phyloP scores from a whole-genome alignment of 371 early-diverging fungal genomes.

The Mycotypha africana region DNA sequence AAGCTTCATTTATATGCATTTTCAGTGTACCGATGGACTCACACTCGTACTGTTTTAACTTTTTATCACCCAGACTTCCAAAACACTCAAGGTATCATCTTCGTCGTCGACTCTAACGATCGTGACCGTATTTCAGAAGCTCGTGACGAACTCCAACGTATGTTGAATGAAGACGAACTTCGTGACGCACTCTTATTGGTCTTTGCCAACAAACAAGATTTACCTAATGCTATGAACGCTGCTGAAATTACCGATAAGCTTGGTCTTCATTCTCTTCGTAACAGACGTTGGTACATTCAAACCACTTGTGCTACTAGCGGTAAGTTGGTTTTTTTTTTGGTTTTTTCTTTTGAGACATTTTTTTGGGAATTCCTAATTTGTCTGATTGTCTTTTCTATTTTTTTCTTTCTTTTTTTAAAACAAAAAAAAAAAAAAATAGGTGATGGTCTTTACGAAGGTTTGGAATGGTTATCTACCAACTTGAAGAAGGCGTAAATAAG shows the following conservation, averaged over 20 bases:
- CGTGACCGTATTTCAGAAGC: conserved; percentile 84
- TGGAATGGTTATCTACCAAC: conserved; percentile 67
- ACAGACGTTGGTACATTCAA: conserved; percentile 90
- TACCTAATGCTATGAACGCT: conserved; percentile 89
- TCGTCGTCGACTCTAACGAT: conserved; percentile 94
- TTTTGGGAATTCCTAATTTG: too few species aligned
- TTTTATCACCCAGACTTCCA: conserved; percentile 73
- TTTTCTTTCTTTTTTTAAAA: too few species aligned
- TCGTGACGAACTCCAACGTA: conserved; percentile 83
- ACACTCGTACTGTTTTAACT: too few species aligned
- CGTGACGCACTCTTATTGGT: conserved; percentile 87
- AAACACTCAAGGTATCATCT: conserved; percentile 96
- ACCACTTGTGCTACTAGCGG: conserved; percentile 93
- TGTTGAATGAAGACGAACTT: conserved; percentile 93
- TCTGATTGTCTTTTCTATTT: too few species aligned
- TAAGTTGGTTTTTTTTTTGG: conserved; percentile 12
- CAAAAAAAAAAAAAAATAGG: too few species aligned
- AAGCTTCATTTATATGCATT: conserved; percentile 12
- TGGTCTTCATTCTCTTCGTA: conserved; percentile 80
- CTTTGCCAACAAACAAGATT: conserved; percentile 97
- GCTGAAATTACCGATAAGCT: conserved; percentile 92
- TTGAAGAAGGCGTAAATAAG: conserved; percentile 43
- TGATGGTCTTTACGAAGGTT: conserved; percentile 96
- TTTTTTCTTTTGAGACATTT: background rate
- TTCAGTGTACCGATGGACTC: too few species aligned